Conservation (phyloP, 2,329 filamentous ascomycete genomes). For the Aspergillus transmontanensis region DNA sequence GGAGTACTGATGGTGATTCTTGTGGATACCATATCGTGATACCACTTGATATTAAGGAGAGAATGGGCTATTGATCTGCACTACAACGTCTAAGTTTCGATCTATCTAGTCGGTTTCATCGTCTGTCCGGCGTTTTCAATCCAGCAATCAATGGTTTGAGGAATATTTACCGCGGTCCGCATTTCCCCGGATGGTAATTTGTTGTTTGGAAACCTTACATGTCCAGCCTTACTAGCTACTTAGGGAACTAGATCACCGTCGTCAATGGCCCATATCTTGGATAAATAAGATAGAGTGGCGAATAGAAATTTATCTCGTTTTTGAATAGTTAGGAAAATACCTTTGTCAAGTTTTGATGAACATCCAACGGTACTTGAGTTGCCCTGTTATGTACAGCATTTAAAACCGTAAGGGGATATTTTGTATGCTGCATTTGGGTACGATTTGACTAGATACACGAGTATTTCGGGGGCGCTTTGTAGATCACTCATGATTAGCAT, state of each 20-base stretch:
- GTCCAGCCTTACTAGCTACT: background rate
- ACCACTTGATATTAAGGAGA: background rate
- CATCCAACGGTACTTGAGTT: background rate
- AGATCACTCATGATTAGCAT: background rate
- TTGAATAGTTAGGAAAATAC: background rate
- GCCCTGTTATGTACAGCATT: too few species aligned
- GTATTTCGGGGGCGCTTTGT: background rate
- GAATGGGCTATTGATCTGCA: background rate
- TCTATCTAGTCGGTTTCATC: slow-evolving; percentile 1
- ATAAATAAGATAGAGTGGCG: background rate
- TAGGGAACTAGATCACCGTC: background rate
- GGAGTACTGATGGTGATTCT: background rate
- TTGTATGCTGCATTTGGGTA: background rate
- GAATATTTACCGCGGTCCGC: background rate
- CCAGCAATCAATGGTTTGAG: background rate
- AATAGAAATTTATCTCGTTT: background rate
- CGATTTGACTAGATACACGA: background rate
- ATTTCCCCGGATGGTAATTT: background rate
- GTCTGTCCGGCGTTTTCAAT: background rate
- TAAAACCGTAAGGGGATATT: background rate
- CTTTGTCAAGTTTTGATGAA: background rate
- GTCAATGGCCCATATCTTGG: background rate
- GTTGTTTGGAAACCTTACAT: background rate
- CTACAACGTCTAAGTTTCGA: background rate
- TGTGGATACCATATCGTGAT: background rate